phyloP scores from a whole-genome alignment of 1,139 yeast species.

The Scheffersomyces stambukii region DNA sequence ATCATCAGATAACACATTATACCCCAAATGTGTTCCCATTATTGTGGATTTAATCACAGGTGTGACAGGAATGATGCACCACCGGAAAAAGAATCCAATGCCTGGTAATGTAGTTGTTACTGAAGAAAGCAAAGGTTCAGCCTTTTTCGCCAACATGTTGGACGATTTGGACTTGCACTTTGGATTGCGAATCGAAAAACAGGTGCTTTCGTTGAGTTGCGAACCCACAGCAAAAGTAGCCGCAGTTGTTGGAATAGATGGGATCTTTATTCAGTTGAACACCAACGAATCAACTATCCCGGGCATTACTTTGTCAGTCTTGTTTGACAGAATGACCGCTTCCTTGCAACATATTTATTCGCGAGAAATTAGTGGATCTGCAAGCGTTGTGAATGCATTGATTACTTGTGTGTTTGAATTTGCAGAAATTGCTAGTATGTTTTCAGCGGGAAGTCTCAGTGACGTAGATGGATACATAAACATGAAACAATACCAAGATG shows the following conservation, averaged over 20 bases:
- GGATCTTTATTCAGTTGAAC: slow-evolving; percentile 54
- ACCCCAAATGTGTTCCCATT: slow-evolving; percentile 78
- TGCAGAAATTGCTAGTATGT: slow-evolving; percentile 31
- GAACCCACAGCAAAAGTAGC: slow-evolving; percentile 92
- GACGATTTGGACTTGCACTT: slow-evolving; percentile 59
- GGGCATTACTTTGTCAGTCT: slow-evolving; percentile 35
- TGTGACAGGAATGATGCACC: slow-evolving; percentile 34
- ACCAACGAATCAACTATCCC: slow-evolving; percentile 34
- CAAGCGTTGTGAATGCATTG: slow-evolving; percentile 51
- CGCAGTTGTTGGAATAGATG: slow-evolving; percentile 71
- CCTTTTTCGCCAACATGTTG: slow-evolving; percentile 37
- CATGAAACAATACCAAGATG: slow-evolving; percentile 81
- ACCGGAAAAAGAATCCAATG: slow-evolving; percentile 9
- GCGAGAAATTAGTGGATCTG: slow-evolving; percentile 78
- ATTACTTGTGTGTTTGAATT: slow-evolving; percentile 37
- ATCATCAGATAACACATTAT: slow-evolving; percentile 69
- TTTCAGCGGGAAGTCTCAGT: slow-evolving; percentile 52
- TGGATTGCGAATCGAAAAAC: slow-evolving; percentile 65
- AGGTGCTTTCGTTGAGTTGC: slow-evolving; percentile 75
- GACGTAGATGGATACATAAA: slow-evolving; percentile 65
- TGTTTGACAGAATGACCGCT: slow-evolving; percentile 53
- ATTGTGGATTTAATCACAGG: slow-evolving; percentile 54
- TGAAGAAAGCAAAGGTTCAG: slow-evolving; percentile 10
- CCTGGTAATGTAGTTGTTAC: slow-evolving; percentile 6
- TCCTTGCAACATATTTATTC: slow-evolving; percentile 89